Base-by-base conservation (phyloP, 129 eudicot genomes). In the Flaveria robusta region DNA sequence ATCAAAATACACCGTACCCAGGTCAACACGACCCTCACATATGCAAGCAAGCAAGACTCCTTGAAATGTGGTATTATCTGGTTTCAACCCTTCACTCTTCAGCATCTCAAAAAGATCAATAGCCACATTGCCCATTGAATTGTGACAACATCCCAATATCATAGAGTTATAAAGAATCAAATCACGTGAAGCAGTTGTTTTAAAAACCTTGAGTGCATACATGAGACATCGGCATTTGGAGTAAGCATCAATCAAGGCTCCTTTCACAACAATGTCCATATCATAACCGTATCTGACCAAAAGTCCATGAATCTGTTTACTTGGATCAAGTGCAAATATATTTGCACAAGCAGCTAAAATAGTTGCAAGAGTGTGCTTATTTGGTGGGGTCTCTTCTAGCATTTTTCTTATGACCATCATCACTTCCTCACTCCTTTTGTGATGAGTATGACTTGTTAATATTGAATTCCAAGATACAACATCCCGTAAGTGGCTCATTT, bases 81-180 rank as follows among this genome's bases (percentile, higher is more conserved):
- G 97, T 70, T 77, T 78, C 18, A 87, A 20, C 4, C 91, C 87
- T 55, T 81, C 83, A 59, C 24, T 68, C 56, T 81, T 86, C 91
- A 93, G 73, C 75, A 74, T 56, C 39, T 77, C 86, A 56, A 93
- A 88, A 68, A 88, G 68, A 70, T 85, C 86, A 56, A 90, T 50
- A 4, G 86, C 91, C 39, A 68, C 66, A 7, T 79, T 75, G 39
- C 88, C 78, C 77, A 64, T 78, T 56, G 77, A 52, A 51, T 88
- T 91, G 63, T 90, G 84, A 77, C 82, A 85, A 77, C 93, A 88
- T 62, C 98, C 98, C 76, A 83, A 69, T 70, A 93, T 78, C 88
- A 90, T 83, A n/a, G 92, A 88, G 80, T 90, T 93, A 79, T 87
- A 87, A 66, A 93, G 92, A 81, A 88, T 79, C 81, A 85, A 77